Conservation (phyloP, 176 grass and related monocot species). For the Rhipidocladum racemiflorum region DNA sequence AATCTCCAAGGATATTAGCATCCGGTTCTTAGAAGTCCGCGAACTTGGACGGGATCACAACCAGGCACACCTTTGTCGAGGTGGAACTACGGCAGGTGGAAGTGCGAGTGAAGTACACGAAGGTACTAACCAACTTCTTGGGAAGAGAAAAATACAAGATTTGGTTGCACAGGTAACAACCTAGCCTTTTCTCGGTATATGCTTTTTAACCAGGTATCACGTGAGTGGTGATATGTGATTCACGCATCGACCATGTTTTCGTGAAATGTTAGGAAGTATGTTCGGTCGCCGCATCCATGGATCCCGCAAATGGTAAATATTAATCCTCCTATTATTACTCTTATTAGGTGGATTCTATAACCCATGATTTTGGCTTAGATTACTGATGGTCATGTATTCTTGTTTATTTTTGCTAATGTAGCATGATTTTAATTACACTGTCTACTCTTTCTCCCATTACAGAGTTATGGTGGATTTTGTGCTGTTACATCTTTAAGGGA, state of each 20-base stretch:
- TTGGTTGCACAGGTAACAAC: constrained; percentile 77
- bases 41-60: constrained; percentile 70
- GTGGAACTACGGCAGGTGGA: constrained; percentile 53
- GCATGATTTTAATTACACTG: neutral
- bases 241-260: constrained; percentile 10
- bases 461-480: constrained; percentile 98
- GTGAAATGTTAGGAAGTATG: constrained; percentile 1
- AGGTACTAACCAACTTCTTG: constrained; percentile 69
- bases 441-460: neutral
- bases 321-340: no score
- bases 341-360: no score
- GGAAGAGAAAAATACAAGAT: constrained; percentile 97
- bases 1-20: constrained; percentile 72
- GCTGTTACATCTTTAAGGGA: constrained; percentile 52
- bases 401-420: neutral
- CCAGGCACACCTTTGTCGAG: constrained; percentile 58
- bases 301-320: no score
- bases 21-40: constrained; percentile 62
- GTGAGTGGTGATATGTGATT: neutral
- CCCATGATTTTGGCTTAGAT: neutral
- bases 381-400: neutral
- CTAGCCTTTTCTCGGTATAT: neutral
- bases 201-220: neutral
- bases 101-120: constrained; percentile 70
- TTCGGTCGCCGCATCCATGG: no score